Conservation (phyloP, 148 eudicot species). For the Pharnaceum exiguum region DNA sequence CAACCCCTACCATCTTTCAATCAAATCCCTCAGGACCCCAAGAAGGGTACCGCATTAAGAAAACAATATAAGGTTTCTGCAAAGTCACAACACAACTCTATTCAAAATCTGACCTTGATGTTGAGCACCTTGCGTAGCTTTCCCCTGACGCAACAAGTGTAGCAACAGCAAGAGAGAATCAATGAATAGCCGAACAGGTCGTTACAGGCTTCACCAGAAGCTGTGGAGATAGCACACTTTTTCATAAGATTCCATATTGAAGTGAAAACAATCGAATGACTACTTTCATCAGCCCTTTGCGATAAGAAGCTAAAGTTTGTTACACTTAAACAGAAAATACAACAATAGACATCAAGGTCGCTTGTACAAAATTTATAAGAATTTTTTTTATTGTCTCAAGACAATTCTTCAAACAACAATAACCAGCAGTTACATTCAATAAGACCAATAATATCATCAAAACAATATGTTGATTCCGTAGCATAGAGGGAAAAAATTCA, state of each 20-base stretch:
- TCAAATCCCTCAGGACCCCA: background rate
- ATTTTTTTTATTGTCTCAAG: too few relatives aligned
- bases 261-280: background rate
- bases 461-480: too few relatives aligned
- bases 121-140: constrained; percentile 83
- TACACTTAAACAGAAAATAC: too few relatives aligned
- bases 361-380: too few relatives aligned
- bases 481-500: too few relatives aligned
- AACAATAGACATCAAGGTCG: too few relatives aligned
- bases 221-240: constrained; percentile 40
- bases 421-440: too few relatives aligned
- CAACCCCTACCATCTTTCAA: background rate
- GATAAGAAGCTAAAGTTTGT: too few relatives aligned
- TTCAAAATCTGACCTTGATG: constrained; percentile 53
- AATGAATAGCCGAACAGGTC: constrained; percentile 88
- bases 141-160: constrained; percentile 88
- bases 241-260: background rate
- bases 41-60: background rate
- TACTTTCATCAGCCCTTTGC: too few relatives aligned
- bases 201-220: constrained; percentile 86
- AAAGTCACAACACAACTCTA: background rate
- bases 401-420: too few relatives aligned
- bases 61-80: too few relatives aligned
- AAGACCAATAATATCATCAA: too few relatives aligned
- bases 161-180: constrained; percentile 95